phyloP scores from a whole-genome alignment of 1,284 basidiomycete species.

The Ceratorhiza oryzae-sativae region DNA sequence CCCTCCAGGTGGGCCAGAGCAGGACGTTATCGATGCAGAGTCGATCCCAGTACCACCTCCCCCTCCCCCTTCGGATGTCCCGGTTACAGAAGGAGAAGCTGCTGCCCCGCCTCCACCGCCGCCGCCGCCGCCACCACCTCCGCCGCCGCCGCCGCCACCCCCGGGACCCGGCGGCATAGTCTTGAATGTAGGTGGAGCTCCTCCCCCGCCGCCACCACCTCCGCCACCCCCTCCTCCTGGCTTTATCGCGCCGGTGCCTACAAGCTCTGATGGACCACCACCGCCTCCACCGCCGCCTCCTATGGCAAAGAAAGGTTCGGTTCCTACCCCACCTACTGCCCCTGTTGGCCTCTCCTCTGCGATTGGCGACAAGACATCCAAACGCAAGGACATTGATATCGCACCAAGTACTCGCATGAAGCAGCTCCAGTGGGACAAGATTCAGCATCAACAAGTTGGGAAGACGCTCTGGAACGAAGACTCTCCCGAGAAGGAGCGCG shows the following conservation, averaged over 20 bases:
- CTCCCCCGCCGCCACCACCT: conserved; percentile 49
- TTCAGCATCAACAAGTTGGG: conserved; percentile 81
- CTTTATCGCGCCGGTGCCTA: conserved; percentile 40
- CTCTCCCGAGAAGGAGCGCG: conserved; percentile 70
- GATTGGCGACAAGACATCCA: conserved; percentile 53
- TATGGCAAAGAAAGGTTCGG: conserved; percentile 44
- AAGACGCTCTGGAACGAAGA: conserved; percentile 87
- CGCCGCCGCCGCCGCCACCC: conserved; percentile 45
- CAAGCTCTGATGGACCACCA: conserved; percentile 53
- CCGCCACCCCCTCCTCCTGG: conserved; percentile 45
- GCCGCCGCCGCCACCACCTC: conserved; percentile 46
- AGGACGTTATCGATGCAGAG: conserved; percentile 15
- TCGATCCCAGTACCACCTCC: conserved; percentile 42
- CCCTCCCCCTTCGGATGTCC: conserved; percentile 41
- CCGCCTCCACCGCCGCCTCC: conserved; percentile 53
- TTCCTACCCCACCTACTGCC: conserved; percentile 54
- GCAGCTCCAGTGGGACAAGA: conserved; percentile 98
- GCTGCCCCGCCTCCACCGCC: conserved; percentile 45
- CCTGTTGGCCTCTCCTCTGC: conserved; percentile 45
- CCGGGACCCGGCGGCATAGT: conserved; percentile 48
- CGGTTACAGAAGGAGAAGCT: neutral
- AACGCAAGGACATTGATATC: conserved; percentile 85
- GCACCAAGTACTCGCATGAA: conserved; percentile 94
- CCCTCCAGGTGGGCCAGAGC: neutral
- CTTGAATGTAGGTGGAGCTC: conserved; percentile 52